These are phyloP conservation scores for Alternaria triticina DNA, from an alignment of 2,329 filamentous ascomycete genomes.

Conservation along the genomic window DNA sequence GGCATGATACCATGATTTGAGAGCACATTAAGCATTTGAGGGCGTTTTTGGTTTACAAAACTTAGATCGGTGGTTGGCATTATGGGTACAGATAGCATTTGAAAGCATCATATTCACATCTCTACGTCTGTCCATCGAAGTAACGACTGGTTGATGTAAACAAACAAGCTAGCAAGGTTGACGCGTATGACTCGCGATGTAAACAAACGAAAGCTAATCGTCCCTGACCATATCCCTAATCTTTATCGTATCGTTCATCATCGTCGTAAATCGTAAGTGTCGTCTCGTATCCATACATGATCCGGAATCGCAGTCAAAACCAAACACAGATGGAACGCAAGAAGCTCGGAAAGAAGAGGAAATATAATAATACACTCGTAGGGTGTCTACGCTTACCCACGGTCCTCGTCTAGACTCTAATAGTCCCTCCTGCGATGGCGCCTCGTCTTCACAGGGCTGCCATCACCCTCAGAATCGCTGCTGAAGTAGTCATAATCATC, in stretches of 20 bases:
- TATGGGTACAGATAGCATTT: not conserved
- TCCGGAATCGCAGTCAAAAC: not conserved
- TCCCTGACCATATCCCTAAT: not conserved
- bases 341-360: not conserved
- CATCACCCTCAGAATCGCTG: slow-evolving; percentile 19
- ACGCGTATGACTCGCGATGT: not conserved
- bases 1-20: not conserved
- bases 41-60: not conserved
- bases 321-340: not conserved
- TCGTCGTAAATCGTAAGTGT: not conserved
- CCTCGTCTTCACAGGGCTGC: slow-evolving; percentile 19
- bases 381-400: not conserved
- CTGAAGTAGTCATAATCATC: slow-evolving; percentile 24
- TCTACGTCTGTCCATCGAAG: not conserved
- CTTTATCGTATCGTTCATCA: not conserved
- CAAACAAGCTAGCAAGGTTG: not conserved
- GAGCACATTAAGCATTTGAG: not conserved
- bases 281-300: not conserved
- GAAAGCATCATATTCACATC: not conserved
- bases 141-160: not conserved
- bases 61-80: not conserved
- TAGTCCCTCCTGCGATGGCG: slow-evolving; percentile 21
- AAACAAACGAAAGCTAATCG: not conserved
- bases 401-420: not conserved
- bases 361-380: slow-evolving; percentile 9